These are phyloP conservation scores for Linderniella brevidens DNA, from an alignment of 257 asterid species.

Conservation along the genomic window DNA sequence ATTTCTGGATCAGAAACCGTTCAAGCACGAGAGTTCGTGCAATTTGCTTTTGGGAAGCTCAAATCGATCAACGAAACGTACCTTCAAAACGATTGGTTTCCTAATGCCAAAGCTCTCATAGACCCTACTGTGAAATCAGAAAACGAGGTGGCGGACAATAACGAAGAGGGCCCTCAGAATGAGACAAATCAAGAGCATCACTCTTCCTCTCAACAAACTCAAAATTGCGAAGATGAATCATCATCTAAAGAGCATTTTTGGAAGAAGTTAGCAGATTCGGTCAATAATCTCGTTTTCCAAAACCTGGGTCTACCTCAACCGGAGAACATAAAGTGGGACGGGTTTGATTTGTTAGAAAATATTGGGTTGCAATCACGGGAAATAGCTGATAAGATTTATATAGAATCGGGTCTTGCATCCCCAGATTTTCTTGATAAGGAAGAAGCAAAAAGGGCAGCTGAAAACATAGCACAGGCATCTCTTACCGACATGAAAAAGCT, in stretches of 20 bases:
- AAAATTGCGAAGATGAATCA: constrained; percentile 18
- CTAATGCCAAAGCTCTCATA: constrained; percentile 12
- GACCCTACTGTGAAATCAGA: constrained; percentile 10
- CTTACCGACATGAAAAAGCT: constrained; percentile 62
- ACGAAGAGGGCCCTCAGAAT: constrained; percentile 15
- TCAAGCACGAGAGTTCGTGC: constrained; percentile 84
- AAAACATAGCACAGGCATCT: constrained; percentile 20
- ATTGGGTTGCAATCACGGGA: constrained; percentile 57
- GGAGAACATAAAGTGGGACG: constrained; percentile 71
- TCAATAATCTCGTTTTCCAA: constrained; percentile 45
- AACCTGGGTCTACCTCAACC: constrained; percentile 59
- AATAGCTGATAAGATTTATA: constrained; percentile 57
- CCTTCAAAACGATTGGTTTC: constrained; percentile 38
- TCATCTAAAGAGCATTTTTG: constrained; percentile 60
- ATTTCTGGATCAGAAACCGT: constrained; percentile 78
- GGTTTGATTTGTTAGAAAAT: constrained; percentile 47
- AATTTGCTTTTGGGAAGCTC: constrained; percentile 79
- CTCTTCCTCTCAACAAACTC: constrained; percentile 11
- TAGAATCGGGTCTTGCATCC: constrained; percentile 87
- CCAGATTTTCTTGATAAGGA: constrained; percentile 30
- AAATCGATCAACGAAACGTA: constrained; percentile 59
- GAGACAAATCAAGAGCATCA: constrained; percentile 12
- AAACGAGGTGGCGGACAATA: constrained; percentile 13
- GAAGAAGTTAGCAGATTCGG: constrained; percentile 50
- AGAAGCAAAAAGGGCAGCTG: constrained; percentile 16